Percentiles rank a stretch among this genome's conserved stretches.
phyloP scores from a whole-genome alignment of 768 basidiomycete species.

The Calocera viscosa region DNA sequence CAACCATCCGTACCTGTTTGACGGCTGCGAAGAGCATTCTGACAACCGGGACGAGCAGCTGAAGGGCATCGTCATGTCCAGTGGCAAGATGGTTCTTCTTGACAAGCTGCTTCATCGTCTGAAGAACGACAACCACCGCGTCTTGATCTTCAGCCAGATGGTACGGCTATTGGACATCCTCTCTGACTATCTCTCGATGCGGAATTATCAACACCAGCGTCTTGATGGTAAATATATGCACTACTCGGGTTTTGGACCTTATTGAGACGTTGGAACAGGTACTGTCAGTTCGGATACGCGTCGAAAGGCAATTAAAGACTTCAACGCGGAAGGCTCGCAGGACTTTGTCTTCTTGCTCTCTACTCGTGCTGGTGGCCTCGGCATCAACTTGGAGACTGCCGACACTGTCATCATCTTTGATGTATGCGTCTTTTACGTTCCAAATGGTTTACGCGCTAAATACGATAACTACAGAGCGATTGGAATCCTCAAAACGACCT shows the following conservation, averaged over 20 bases:
- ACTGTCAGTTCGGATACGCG: slow-evolving; percentile 78
- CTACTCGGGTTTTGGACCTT: neutral
- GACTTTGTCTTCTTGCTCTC: slow-evolving; percentile 96
- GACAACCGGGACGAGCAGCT: slow-evolving; percentile 67
- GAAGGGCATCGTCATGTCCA: slow-evolving; percentile 95
- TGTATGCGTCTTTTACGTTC: slow-evolving; percentile 38
- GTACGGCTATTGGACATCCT: slow-evolving; percentile 97
- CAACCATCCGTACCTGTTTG: slow-evolving; percentile 95
- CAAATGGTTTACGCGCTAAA: neutral
- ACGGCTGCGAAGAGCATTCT: slow-evolving; percentile 69
- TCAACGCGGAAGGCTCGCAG: slow-evolving; percentile 81
- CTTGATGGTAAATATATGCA: slow-evolving; percentile 58
- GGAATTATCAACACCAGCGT: slow-evolving; percentile 86
- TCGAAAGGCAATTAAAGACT: slow-evolving; percentile 93
- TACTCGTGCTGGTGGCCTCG: slow-evolving; percentile 91
- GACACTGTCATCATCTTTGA: slow-evolving; percentile 99
- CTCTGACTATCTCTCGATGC: slow-evolving; percentile 85
- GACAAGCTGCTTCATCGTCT: slow-evolving; percentile 90
- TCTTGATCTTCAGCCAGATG: slow-evolving; percentile 99
- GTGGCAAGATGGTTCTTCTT: slow-evolving; percentile 94
- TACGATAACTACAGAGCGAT: slow-evolving; percentile 63
- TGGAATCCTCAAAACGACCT: slow-evolving; percentile 99
- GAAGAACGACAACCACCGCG: slow-evolving; percentile 85
- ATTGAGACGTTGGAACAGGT: slow-evolving; percentile 18
- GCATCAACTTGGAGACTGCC: slow-evolving; percentile 97